These are phyloP conservation scores for Niveomyces coronatus DNA, from an alignment of 2,329 filamentous ascomycete genomes.

Conservation along the genomic window DNA sequence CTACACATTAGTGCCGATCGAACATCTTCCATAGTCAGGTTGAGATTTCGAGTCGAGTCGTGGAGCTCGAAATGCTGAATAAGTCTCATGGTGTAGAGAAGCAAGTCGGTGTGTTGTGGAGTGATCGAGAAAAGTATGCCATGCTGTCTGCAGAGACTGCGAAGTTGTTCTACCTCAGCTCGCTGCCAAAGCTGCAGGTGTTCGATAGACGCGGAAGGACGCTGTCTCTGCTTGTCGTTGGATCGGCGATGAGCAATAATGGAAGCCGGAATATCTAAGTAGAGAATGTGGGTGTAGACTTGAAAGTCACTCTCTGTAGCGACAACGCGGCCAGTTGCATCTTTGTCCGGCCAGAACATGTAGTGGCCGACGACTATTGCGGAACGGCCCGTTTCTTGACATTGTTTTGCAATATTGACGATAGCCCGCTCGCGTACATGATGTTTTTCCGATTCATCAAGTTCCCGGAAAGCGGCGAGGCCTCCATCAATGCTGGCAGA, in stretches of 20 bases:
- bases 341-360: slow-evolving; percentile 39
- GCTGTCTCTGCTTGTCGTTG: slow-evolving; percentile 26
- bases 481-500: slow-evolving; percentile 31
- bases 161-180: slow-evolving; percentile 32
- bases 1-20: slow-evolving; percentile 21
- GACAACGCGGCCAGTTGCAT: slow-evolving; percentile 21
- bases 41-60: slow-evolving; percentile 27
- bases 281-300: slow-evolving; percentile 48
- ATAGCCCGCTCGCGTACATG: slow-evolving; percentile 35
- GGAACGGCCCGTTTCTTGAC: slow-evolving; percentile 19
- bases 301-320: slow-evolving; percentile 35
- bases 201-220: slow-evolving; percentile 20
- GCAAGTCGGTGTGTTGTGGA: slow-evolving; percentile 16
- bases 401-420: slow-evolving; percentile 28
- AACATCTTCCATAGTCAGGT: slow-evolving; percentile 19
- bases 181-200: slow-evolving; percentile 39
- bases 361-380: slow-evolving; percentile 46
- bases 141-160: slow-evolving; percentile 31
- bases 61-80: slow-evolving; percentile 10
- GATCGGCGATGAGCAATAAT: slow-evolving; percentile 26
- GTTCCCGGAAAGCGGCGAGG: slow-evolving; percentile 34
- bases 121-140: slow-evolving; percentile 35
- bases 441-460: slow-evolving; percentile 26
- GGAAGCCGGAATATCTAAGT: slow-evolving; percentile 33
- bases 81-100: slow-evolving; percentile 4